phyloP scores from a whole-genome alignment of 2,329 filamentous ascomycete species.

The Pleurostoma richardsiae region DNA sequence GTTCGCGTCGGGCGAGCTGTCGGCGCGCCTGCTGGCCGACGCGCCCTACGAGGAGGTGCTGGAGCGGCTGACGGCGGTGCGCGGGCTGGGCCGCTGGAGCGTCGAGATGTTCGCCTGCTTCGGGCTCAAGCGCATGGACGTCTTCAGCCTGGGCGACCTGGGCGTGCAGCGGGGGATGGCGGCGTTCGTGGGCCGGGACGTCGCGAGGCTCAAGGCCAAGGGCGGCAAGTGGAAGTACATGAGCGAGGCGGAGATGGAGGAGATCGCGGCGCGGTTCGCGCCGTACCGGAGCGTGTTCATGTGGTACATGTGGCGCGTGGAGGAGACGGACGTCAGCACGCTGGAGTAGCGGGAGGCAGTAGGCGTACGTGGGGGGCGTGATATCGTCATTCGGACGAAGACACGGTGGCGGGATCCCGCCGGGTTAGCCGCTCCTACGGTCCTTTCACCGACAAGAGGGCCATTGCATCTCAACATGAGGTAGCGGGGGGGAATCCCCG shows the following conservation, averaged over 20 bases:
- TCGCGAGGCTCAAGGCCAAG: constrained; percentile 77
- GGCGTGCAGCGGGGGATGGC: constrained; percentile 96
- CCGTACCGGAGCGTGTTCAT: constrained; percentile 92
- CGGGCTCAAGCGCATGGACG: constrained; percentile 87
- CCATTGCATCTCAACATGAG: too few species aligned
- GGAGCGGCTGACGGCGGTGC: constrained; percentile 74
- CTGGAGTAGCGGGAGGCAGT: constrained; percentile 34
- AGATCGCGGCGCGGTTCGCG: constrained; percentile 71
- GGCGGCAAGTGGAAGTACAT: constrained; percentile 98
- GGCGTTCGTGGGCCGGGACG: constrained; percentile 74
- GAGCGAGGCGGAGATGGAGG: constrained; percentile 86
- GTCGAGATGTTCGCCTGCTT: constrained; percentile 99
- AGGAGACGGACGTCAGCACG: constrained; percentile 68
- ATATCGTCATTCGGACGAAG: neutral
- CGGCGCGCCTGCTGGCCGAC: constrained; percentile 67
- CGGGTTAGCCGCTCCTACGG: too few species aligned
- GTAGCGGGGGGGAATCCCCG: too few species aligned
- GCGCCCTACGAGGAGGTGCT: constrained; percentile 84
- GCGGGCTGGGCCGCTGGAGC: constrained; percentile 84
- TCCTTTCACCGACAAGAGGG: too few species aligned
- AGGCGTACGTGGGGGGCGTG: neutral
- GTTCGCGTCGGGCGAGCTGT: constrained; percentile 71
- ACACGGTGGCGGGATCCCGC: too few species aligned
- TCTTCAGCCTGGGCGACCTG: constrained; percentile 87
- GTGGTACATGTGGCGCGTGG: constrained; percentile 97